Conservation (phyloP, 768 basidiomycete genomes). For the Dioszegia crocea region DNA sequence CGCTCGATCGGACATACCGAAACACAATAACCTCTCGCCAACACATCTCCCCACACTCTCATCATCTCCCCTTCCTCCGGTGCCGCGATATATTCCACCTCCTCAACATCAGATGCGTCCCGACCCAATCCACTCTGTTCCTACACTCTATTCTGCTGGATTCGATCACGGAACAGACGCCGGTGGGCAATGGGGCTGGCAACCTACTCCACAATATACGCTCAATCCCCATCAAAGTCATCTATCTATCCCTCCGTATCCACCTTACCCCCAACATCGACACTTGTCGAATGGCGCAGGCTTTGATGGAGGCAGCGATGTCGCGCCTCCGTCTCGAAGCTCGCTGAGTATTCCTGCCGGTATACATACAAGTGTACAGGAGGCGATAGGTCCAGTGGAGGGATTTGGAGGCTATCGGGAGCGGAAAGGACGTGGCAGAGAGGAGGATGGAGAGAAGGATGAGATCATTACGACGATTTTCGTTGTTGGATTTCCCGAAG, state of each 20-base stretch:
- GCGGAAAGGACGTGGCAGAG: conserved; percentile 20
- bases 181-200: background rate
- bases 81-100: conserved; percentile 41
- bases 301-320: too few species aligned
- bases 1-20: too few species aligned
- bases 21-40: background rate
- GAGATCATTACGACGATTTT: conserved; percentile 97
- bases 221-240: too few species aligned
- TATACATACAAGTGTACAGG: conserved; percentile 11
- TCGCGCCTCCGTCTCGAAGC: too few species aligned
- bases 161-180: conserved; percentile 7
- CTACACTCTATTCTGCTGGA: conserved; percentile 18
- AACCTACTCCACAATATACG: too few species aligned
- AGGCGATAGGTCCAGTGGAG: conserved; percentile 9
- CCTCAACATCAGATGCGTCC: conserved; percentile 46
- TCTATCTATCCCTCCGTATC: too few species aligned
- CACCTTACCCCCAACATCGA: too few species aligned
- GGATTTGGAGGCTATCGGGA: conserved; percentile 15
- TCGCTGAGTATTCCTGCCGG: too few species aligned
- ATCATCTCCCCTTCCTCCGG: conserved; percentile 34
- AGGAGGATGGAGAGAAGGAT: conserved; percentile 23
- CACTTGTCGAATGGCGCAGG: too few species aligned
- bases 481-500: conserved; percentile 97
- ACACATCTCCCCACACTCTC: conserved; percentile 24
- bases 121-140: too few species aligned